These are phyloP conservation scores for Marasmius tenuissimus DNA, from an alignment of 1,284 basidiomycete genomes.

Conservation along the genomic window DNA sequence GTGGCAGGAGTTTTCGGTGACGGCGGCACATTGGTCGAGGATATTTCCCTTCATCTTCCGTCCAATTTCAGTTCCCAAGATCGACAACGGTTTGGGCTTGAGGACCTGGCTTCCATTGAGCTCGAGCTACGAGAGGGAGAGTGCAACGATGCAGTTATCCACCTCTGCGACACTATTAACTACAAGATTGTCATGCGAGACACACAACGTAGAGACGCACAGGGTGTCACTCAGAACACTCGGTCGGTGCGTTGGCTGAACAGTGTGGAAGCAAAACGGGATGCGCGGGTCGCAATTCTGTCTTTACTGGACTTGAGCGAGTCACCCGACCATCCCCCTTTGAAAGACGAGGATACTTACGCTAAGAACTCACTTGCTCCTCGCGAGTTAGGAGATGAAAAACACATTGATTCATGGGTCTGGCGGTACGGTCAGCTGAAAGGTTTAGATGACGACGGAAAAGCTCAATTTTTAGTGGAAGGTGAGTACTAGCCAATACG, in stretches of 20 bases:
- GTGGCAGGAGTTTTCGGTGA: not conserved
- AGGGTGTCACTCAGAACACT: not conserved
- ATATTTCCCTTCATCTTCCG: not conserved
- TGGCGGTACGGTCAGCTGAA: not conserved
- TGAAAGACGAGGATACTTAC: not conserved
- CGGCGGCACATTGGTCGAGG: not conserved
- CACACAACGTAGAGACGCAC: not conserved
- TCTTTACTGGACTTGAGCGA: not conserved
- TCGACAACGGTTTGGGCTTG: not conserved
- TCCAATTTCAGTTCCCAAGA: not conserved
- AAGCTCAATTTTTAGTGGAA: not conserved
- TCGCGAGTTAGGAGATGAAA: not conserved
- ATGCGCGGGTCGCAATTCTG: not conserved
- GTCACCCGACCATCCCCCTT: not conserved
- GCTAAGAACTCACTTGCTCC: not conserved
- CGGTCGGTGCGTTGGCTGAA: not conserved
- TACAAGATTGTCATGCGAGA: not conserved
- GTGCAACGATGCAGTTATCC: not conserved
- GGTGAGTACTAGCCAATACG: not conserved
- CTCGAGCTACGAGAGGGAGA: not conserved
- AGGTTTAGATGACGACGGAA: not conserved
- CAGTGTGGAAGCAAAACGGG: not conserved
- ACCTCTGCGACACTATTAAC: not conserved
- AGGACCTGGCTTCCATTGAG: not conserved
- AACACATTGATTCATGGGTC: not conserved